Evolutionary conservation across 2,329 filamentous ascomycete species (phyloP).

Genomic region (Exophiala phaeomuriformis): DNA sequence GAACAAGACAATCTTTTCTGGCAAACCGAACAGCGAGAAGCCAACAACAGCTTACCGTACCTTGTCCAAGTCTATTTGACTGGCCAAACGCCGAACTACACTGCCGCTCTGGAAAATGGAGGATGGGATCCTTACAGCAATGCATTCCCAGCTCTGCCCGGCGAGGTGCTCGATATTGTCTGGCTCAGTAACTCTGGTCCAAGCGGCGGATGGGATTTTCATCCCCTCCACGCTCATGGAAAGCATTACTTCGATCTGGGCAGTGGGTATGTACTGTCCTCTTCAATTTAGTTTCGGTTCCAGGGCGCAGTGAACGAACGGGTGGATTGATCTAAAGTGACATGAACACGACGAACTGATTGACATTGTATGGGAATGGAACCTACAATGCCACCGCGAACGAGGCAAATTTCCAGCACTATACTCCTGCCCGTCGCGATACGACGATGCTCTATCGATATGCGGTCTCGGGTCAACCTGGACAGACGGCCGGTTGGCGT

Average conservation of each 20-base stretch:
- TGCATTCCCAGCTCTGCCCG: constrained; percentile 29
- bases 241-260: constrained; percentile 43
- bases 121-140: not conserved
- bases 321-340: too few species aligned
- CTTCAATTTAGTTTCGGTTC: not conserved
- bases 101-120: constrained; percentile 5
- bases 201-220: constrained; percentile 31
- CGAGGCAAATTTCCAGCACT: not conserved
- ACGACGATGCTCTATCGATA: constrained; percentile 54
- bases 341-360: too few species aligned
- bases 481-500: constrained; percentile 50
- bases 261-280: constrained; percentile 35
- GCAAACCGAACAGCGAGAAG: too few species aligned
- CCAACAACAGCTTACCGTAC: too few species aligned
- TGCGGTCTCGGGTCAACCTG: constrained; percentile 29
- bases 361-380: too few species aligned
- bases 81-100: not conserved
- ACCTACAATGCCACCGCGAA: too few species aligned
- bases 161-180: constrained; percentile 45
- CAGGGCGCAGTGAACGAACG: not conserved
- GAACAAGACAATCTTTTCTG: too few species aligned
- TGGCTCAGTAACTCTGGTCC: constrained; percentile 33
- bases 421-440: constrained; percentile 31
- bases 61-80: too few species aligned
- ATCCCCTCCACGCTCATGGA: constrained; percentile 45